Conservation (phyloP, 169 alveolate species). For the Babesia ovata region DNA sequence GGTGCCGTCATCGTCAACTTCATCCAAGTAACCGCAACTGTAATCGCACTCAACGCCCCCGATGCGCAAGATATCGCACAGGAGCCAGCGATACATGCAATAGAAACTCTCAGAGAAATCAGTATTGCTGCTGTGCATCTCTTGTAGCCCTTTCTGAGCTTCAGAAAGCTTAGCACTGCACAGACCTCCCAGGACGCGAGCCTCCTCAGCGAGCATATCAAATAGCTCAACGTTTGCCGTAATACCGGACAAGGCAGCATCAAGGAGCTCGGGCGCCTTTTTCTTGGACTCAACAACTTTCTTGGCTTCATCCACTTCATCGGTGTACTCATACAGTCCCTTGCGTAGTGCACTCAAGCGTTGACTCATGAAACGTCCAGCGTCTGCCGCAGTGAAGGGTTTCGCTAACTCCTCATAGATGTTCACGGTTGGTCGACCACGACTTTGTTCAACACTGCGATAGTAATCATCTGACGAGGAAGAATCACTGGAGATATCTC, state of each 20-base stretch:
- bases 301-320: too few species aligned
- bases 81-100: slow-evolving; percentile 49
- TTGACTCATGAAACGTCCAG: background rate
- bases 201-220: background rate
- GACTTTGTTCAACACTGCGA: too few species aligned
- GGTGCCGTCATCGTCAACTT: slow-evolving; percentile 55
- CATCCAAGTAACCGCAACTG: slow-evolving; percentile 65
- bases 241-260: background rate
- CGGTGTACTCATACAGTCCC: background rate
- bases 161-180: slow-evolving; percentile 9
- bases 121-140: background rate
- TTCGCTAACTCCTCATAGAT: background rate
- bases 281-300: background rate
- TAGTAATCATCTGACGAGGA: too few species aligned
- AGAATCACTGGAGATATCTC: too few species aligned
- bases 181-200: slow-evolving; percentile 43
- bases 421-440: background rate
- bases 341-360: slow-evolving; percentile 1
- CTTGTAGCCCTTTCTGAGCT: background rate
- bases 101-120: slow-evolving; percentile 28
- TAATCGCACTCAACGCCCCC: slow-evolving; percentile 39
- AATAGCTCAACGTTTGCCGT: background rate
- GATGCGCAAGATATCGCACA: slow-evolving; percentile 52
- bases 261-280: background rate
- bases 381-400: background rate